Evolutionary conservation across 768 basidiomycete genomes (phyloP), one percentile per base, ranked within the genome.

Genomic region (Pulveroboletus sp.): DNA sequence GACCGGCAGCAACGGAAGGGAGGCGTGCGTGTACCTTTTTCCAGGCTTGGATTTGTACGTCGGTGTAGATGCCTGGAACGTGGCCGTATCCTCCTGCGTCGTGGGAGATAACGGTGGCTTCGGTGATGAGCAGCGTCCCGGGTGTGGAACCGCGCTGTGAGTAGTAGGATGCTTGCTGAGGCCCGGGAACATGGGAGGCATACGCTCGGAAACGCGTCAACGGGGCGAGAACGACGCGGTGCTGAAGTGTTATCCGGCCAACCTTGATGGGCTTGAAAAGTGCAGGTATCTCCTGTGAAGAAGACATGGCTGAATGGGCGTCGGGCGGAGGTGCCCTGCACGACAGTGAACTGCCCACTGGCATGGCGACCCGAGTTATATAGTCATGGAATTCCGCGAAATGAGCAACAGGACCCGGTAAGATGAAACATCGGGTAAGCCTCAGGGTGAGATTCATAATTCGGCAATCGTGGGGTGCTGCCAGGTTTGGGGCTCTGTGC

Each of bases 41-140:
- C 82, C 81, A 83, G 0, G 56, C 72, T 8, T 58, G 51, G 28
- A 75, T 74, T 54, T 91, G 87, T 21, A 76, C 79, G 3, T 75
- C 62, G n/a, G 62, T 79, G 72, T 77, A 87, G 47, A 87, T 79
- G 1, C 86, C 86, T 2, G 86, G 86, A 0, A 77, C 73, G 47
- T 79, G 65, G 2, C 50, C 43, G 37, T 66, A 71, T 1, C 81
- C 82, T 3, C 76, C 79, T 0, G 81, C 80, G 13, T 73, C 57
- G 2, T 15, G 61, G 0, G 76, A 72, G 42, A 86, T 76, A 45
- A 75, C 67, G 2, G 81, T 80, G 0, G 72, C 82, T 63, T 86
- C 83, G 2, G 79, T 65, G 48, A 87, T 73, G 39, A 81, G 64
- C 9, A 85, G 64, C 0, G 77, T 82, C 0, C 82, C 82, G 0